Conservation (phyloP, 805 yeast genomes). For the Wickerhamomyces canadensis region DNA sequence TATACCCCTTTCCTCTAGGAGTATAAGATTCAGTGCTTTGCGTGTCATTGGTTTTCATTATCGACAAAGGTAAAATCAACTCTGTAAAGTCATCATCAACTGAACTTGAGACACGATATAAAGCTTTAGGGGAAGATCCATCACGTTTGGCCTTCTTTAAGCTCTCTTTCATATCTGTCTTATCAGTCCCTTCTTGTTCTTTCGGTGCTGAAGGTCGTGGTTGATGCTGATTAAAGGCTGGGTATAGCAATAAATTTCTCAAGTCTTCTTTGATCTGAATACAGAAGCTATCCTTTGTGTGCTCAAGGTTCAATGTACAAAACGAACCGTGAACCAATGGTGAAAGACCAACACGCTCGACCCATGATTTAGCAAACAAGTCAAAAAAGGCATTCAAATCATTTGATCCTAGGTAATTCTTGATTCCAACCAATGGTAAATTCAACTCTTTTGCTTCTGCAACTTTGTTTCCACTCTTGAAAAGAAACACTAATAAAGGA, state of each 20-base stretch:
- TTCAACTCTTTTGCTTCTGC: conserved; percentile 9
- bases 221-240: conserved; percentile 20
- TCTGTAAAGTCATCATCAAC: not conserved
- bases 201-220: too few relatives aligned
- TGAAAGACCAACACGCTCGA: conserved; percentile 25
- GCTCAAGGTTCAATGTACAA: conserved; percentile 31
- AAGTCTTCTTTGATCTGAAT: conserved; percentile 29
- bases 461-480: conserved; percentile 22
- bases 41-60: conserved; percentile 2
- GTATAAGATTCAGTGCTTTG: not conserved
- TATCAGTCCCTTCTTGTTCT: too few relatives aligned
- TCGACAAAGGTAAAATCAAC: conserved; percentile 9
- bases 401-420: conserved; percentile 3
- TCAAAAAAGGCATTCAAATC: conserved; percentile 31
- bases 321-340: conserved; percentile 36
- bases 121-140: not conserved
- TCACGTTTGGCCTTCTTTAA: not conserved
- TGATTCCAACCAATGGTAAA: conserved; percentile 9
- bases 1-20: conserved; percentile 18
- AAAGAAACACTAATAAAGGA: conserved; percentile 36
- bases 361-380: conserved; percentile 36
- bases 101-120: not conserved
- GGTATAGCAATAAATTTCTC: conserved; percentile 25
- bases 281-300: conserved; percentile 31
- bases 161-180: not conserved